phyloP scores from a whole-genome alignment of 495 filamentous ascomycete genomes.

The Neurospora sp. region DNA sequence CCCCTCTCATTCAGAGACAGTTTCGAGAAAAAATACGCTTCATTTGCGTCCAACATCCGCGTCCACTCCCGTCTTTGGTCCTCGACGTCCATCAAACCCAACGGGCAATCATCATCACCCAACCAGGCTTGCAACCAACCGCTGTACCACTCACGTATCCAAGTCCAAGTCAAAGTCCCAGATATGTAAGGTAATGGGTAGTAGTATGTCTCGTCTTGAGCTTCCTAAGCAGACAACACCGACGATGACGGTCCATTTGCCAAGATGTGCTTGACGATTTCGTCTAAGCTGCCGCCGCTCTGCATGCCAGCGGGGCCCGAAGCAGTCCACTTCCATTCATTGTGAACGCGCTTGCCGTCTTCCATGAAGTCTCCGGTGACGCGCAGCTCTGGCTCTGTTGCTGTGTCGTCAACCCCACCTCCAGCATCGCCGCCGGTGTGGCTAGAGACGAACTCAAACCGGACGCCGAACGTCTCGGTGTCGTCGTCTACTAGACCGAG shows the following conservation, averaged over 20 bases:
- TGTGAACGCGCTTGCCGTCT: slow-evolving; percentile 1
- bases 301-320: neutral
- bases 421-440: neutral
- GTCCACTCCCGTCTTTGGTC: neutral
- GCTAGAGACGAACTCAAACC: slow-evolving; percentile 7
- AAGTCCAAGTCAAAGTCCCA: neutral
- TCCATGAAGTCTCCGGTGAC: slow-evolving; percentile 5
- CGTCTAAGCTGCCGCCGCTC: neutral
- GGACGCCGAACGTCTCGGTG: slow-evolving; percentile 9
- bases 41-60: neutral
- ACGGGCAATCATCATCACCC: neutral
- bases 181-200: neutral
- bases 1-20: neutral
- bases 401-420: neutral
- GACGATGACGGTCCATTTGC: neutral
- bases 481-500: slow-evolving; percentile 13
- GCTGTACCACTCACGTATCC: neutral
- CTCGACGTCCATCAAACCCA: neutral
- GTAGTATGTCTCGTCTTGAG: neutral
- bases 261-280: slow-evolving; percentile 7
- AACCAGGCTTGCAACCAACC: neutral
- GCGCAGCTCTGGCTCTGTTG: slow-evolving; percentile 2
- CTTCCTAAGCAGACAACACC: neutral
- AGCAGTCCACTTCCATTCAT: slow-evolving; percentile 12
- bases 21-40: neutral